Conservation (phyloP, 179 eudicot species). For the Pouteria campechiana region DNA sequence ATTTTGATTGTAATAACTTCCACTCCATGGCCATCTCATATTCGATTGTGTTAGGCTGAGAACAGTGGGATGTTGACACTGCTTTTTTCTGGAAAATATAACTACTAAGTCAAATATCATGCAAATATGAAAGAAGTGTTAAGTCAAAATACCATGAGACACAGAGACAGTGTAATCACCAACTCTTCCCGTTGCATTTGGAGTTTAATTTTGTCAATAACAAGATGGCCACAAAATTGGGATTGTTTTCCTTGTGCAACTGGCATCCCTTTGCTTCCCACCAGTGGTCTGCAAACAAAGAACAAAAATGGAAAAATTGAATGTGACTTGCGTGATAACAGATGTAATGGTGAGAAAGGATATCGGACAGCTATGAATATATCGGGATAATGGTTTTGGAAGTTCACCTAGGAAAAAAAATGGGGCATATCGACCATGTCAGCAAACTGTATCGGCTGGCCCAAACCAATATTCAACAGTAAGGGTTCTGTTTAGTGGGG, state of each 20-base stretch:
- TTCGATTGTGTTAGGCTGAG: slow-evolving; percentile 69
- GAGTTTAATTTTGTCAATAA: slow-evolving; percentile 25
- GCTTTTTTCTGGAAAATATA: slow-evolving; percentile 44
- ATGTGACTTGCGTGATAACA: too few relatives aligned
- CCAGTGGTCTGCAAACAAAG: slow-evolving; percentile 46
- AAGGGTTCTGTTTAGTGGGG: too few relatives aligned
- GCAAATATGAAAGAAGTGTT: background rate
- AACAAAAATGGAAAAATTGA: background rate
- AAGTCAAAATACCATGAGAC: background rate
- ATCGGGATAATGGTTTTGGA: too few relatives aligned
- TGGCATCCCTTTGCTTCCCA: slow-evolving; percentile 21
- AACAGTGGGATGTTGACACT: slow-evolving; percentile 69
- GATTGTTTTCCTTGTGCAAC: slow-evolving; percentile 25
- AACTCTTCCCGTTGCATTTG: slow-evolving; percentile 37
- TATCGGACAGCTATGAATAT: too few relatives aligned
- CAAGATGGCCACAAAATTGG: slow-evolving; percentile 50
- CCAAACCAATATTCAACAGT: too few relatives aligned
- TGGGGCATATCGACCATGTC: too few relatives aligned
- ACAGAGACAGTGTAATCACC: slow-evolving; percentile 5
- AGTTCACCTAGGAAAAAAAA: too few relatives aligned
- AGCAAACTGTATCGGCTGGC: too few relatives aligned
- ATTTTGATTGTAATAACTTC: slow-evolving; percentile 50
- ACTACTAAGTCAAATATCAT: background rate
- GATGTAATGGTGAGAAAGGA: too few relatives aligned
- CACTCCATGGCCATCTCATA: slow-evolving; percentile 80